Evolutionary conservation across 805 yeast genomes (phyloP).

Genomic region (Debaryomyces hansenii): DNA sequence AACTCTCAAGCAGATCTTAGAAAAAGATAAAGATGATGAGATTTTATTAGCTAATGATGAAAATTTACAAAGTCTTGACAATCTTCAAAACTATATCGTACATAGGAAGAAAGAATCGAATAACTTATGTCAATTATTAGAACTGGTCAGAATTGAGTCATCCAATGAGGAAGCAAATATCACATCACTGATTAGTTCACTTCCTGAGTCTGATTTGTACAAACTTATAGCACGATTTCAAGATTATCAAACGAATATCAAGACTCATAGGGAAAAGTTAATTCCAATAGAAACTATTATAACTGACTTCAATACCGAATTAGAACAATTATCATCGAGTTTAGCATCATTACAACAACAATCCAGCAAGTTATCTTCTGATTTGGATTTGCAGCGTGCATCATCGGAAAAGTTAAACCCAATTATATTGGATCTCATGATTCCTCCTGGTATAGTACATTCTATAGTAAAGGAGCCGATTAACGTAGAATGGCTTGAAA

Average conservation of each 20-base stretch:
- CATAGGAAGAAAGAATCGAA: not conserved
- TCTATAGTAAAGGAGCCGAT: conserved; percentile 61
- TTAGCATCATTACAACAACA: conserved; percentile 33
- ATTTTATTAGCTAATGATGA: not conserved
- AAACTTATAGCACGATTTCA: conserved; percentile 16
- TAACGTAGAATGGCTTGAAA: conserved; percentile 63
- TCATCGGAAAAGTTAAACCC: conserved; percentile 58
- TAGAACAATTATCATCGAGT: conserved; percentile 29
- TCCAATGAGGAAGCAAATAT: conserved; percentile 2
- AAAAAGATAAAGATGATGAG: not conserved
- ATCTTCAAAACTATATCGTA: conserved; percentile 7
- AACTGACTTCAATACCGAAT: conserved; percentile 55
- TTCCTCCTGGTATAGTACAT: conserved; percentile 70
- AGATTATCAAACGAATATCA: conserved; percentile 23
- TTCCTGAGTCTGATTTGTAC: conserved; percentile 6
- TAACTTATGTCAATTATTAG: conserved; percentile 8
- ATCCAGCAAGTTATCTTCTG: conserved; percentile 28
- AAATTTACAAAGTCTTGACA: conserved; percentile 4
- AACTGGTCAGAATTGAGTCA: conserved; percentile 13
- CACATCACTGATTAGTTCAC: not conserved
- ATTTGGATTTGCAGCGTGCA: conserved; percentile 25
- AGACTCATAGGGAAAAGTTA: conserved; percentile 33
- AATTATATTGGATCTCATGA: conserved; percentile 67
- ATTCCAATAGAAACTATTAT: conserved; percentile 56
- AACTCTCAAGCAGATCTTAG: not conserved